Evolutionary conservation across 495 filamentous ascomycete species (phyloP), one percentile per base, ranked within the genome.

Genomic region (Aspergillus conjunctus): DNA sequence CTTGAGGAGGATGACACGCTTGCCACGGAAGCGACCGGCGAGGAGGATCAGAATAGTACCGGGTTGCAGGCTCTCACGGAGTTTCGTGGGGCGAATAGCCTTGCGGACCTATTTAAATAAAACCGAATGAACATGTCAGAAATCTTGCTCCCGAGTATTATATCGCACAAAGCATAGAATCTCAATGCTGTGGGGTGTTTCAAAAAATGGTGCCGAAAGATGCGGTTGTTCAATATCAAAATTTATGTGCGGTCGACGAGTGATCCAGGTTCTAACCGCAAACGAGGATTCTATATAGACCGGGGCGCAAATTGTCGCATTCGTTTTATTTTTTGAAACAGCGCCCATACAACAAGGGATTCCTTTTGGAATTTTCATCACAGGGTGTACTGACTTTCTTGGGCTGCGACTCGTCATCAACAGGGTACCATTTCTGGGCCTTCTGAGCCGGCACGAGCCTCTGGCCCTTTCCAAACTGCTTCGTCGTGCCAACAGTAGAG

Each of bases 401-500:
- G 62, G 89, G 88, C 83, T 90, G 83, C 73, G 83, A 73, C 75
- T 93, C 89, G 79, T 97, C 94, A 76, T 97, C 91, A 71, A 92
- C 90, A 77, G 95, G 95, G 81, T 99, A 99, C 91, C 93, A 99
- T 83, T 98, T 99, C 86, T 88, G 85, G 73, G 93, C 94, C 90
- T 95, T 96, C 79, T 94, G 86, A 70, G 87, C 82, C 73, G 84
- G 91, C 75, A 98, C 85, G 77, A 87, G 83, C 82, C 94, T 88
- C 81, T 91, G 90, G 81, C 91, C 90, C 87, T 96, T 97, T 83
- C 91, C 93, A 86, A 97, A 97, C 83, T 87, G 91, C 90, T 97
- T 96, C 81, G 90, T 91, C 81, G 87, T 76, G 75, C 74, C 73
- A 73, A 73, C 70, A 67, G 69, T 71, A 69, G 71, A 66, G 73